Evolutionary conservation across 208 protist genomes (phyloP), one percentile per base, ranked within the genome.

Genomic region (Acanthamoeba sp.): DNA sequence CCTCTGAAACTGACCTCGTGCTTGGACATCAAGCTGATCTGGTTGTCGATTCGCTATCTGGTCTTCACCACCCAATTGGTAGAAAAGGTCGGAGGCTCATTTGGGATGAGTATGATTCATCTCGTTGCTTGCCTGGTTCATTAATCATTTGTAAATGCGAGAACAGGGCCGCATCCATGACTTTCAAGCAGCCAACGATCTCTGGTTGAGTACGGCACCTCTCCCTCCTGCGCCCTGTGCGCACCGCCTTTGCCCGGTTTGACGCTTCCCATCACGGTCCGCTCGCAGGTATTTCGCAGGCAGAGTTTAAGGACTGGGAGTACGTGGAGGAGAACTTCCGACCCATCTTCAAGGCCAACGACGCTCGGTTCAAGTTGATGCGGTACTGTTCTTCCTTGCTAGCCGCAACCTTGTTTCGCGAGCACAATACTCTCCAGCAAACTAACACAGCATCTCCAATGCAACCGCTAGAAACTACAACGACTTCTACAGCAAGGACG

Each of bases 401-500:
- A 1, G 14, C 48, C n/a, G n/a, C n/a, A n/a, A n/a, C n/a, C n/a
- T n/a, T n/a, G n/a, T n/a, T n/a, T n/a, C n/a, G n/a, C n/a, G n/a
- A n/a, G n/a, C n/a, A n/a, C n/a, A n/a, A n/a, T n/a, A n/a, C n/a
- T n/a, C n/a, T n/a, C n/a, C n/a, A n/a, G n/a, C n/a, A n/a, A n/a
- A n/a, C n/a, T n/a, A n/a, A n/a, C n/a, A n/a, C n/a, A n/a, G n/a
- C n/a, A n/a, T n/a, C n/a, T n/a, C n/a, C n/a, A n/a, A n/a, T n/a
- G n/a, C n/a, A n/a, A n/a, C n/a, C n/a, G n/a, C n/a, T n/a, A 52
- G 48, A 18, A 66, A 42, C 32, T 91, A 32, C 52, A 59, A 91
- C 14, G 84, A 91, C 40, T 91, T 91, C 52, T 91, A 71, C 52
- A 91, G 84, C 52, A 62, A 91, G 32, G 84, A 91, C 32, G 84